These are phyloP conservation scores for Aspergillus ostianus DNA, from an alignment of 495 filamentous ascomycete species.

Conservation along the genomic window DNA sequence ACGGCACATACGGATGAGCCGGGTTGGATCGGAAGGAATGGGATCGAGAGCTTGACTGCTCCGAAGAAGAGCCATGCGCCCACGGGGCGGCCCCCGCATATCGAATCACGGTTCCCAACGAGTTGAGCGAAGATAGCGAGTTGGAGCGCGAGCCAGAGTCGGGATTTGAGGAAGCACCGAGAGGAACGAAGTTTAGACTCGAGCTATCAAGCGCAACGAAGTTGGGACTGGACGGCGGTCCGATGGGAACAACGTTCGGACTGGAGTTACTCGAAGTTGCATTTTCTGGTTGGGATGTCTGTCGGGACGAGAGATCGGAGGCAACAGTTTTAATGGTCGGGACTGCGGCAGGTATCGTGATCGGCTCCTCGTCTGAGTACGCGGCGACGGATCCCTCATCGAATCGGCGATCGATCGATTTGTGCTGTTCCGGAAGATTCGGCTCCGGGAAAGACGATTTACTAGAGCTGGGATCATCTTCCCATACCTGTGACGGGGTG, in stretches of 20 bases:
- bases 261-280: slow-evolving; percentile 36
- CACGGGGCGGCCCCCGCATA: slow-evolving; percentile 37
- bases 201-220: slow-evolving; percentile 44
- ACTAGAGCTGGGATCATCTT: slow-evolving; percentile 44
- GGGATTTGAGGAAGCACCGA: slow-evolving; percentile 35
- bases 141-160: slow-evolving; percentile 41
- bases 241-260: slow-evolving; percentile 43
- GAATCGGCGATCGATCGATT: slow-evolving; percentile 20
- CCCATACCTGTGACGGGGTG: slow-evolving; percentile 44
- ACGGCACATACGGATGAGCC: slow-evolving; percentile 30
- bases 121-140: slow-evolving; percentile 48
- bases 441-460: slow-evolving; percentile 41
- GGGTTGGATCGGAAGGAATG: slow-evolving; percentile 44
- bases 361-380: slow-evolving; percentile 42
- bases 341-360: slow-evolving; percentile 32
- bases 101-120: slow-evolving; percentile 49
- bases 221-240: slow-evolving; percentile 46
- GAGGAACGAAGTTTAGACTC: slow-evolving; percentile 39
- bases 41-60: slow-evolving; percentile 34
- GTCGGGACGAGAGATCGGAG: slow-evolving; percentile 30
- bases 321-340: slow-evolving; percentile 44
- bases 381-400: slow-evolving; percentile 26
- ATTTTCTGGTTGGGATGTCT: slow-evolving; percentile 20
- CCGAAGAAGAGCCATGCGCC: slow-evolving; percentile 38
- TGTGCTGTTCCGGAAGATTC: slow-evolving; percentile 21